Evolutionary conservation across 805 yeast genomes (phyloP).

Genomic region (Lipomyces mesembrius): DNA sequence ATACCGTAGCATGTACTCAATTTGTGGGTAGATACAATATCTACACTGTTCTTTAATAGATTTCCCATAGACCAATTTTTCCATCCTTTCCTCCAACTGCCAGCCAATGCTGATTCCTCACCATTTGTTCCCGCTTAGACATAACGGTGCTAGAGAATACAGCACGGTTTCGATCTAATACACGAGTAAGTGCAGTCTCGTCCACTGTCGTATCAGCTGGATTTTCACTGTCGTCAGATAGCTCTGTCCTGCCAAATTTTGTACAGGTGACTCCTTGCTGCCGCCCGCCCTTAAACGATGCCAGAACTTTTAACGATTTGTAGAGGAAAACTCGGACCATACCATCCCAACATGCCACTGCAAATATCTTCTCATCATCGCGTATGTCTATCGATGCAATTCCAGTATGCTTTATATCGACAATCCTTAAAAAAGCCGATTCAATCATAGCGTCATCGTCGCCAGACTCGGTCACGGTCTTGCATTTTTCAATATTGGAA

Average conservation of each 20-base stretch:
- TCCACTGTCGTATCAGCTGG: neutral
- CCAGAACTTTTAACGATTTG: slow-evolving; percentile 42
- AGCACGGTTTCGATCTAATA: neutral
- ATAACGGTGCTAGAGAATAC: neutral
- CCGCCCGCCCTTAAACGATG: slow-evolving; percentile 43
- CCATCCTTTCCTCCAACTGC: slow-evolving; percentile 64
- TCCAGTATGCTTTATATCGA: slow-evolving; percentile 43
- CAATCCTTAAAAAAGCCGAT: slow-evolving; percentile 13
- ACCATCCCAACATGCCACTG: slow-evolving; percentile 52
- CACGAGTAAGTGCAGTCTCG: neutral
- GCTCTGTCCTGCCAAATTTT: slow-evolving; percentile 31
- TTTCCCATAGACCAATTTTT: slow-evolving; percentile 51
- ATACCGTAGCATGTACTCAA: neutral
- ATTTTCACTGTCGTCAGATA: neutral
- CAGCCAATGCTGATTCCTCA: slow-evolving; percentile 43
- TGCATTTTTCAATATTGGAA: neutral
- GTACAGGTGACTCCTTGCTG: slow-evolving; percentile 43
- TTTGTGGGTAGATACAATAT: neutral
- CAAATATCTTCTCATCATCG: slow-evolving; percentile 38
- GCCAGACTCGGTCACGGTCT: neutral
- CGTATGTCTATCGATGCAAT: slow-evolving; percentile 41
- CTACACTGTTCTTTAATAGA: slow-evolving; percentile 21
- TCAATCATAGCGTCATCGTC: slow-evolving; percentile 1
- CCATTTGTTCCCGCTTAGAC: slow-evolving; percentile 14
- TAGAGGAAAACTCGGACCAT: slow-evolving; percentile 44